Base-by-base conservation (phyloP, 768 basidiomycete genomes). In the Rubroboletus satanas region DNA sequence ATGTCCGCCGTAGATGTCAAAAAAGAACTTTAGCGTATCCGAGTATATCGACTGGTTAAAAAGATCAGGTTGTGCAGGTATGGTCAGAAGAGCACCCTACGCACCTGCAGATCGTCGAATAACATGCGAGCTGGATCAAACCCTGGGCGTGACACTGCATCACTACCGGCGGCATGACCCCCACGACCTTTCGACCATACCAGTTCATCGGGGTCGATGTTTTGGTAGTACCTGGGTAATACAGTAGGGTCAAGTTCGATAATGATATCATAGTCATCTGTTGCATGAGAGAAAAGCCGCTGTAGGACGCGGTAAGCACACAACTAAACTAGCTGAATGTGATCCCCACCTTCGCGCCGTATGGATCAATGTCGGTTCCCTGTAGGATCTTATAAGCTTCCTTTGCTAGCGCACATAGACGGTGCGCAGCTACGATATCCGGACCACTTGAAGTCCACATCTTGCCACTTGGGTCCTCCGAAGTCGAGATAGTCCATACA, bases 261-360 rank as follows among this genome's bases (percentile, higher is more conserved):
- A 8, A 97, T 60, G 61, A 98, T 80, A 62, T 97, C 88, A 65
- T 97, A 99, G 63, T 94, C 89, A 3, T 83, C 75, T 3, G 83
- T 81, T 0, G 94, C 90, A 61, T 96, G 92, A 10, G 81, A 74
- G 74, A 98, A 97, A 49, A 98, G 77, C n/a, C 80, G 74, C 94
- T 96, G 60, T 7, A 45, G 46, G 29, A 18, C 17, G 9, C 9
- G 1, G 3, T 64, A 3, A 64, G 54, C 32, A 36, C 10, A n/a
- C 5, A 21, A 29, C 7, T 0, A 11, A 39, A 44, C n/a, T 7
- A 12, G 50, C 18, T 23, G 5, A 8, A 45, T 23, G 56, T 5
- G 9, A 53, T 43, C 45, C 63, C 47, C 75, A 92, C 90, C 77
- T 82, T 77, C 35, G 90, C 80, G 51, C 83, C 77, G 11, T 84